Base-by-base conservation (phyloP, 2,329 filamentous ascomycete species). In the Scopulariopsis brevicaulis region DNA sequence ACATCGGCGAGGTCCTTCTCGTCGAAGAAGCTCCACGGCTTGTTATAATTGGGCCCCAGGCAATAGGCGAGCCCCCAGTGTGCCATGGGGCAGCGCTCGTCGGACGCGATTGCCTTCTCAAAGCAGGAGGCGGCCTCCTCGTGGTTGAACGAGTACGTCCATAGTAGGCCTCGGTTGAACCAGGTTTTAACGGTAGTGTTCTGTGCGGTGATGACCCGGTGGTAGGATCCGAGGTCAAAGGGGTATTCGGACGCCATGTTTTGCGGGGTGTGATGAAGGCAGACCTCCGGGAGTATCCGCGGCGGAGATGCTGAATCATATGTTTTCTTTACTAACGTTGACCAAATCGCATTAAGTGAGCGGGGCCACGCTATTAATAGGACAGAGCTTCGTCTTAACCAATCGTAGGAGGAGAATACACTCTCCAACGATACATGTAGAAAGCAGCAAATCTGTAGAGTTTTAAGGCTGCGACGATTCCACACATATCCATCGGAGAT, bases 101-200 rank as follows among this genome's bases (percentile, higher is more conserved):
- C 86, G 53, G 73, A 65, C 1, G 68, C 67, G 34, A 82, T 77
- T 18, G 83, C 84, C 7, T 73, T 71, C 63, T 83, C 72, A 63
- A 89, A 89, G 69, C 86, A 89, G 51, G 70, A 71, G 5, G 77
- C 77, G 0, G 85, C 80, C 67, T 90, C 87, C 62, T 86, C 84
- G 65, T 90, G 87, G 66, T 91, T 90, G 73, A 92, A 92, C 25
- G 75, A 85, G 67, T 87, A 91, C 52, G 76, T 78, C 87, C 87
- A 91, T 25, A 84, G 74, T n/a, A 91, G 71, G 2, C 86, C 87
- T 4, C 83, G 78, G 64, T 84, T 74, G 64, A 86, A 87, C 85
- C 85, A 89, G 28, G 63, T 69, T 64, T 85, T 79, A 0, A 81
- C 75, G 48, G 74, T 71, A 1, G 65, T 43, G 61, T 66, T 81